A percentile compares a stretch with the other conserved stretches of the same genome.
Evolutionary conservation across 225 moss, liverwort and hornwort genomes (phyloP).

Genomic region (Thuidium tamariscinum): DNA sequence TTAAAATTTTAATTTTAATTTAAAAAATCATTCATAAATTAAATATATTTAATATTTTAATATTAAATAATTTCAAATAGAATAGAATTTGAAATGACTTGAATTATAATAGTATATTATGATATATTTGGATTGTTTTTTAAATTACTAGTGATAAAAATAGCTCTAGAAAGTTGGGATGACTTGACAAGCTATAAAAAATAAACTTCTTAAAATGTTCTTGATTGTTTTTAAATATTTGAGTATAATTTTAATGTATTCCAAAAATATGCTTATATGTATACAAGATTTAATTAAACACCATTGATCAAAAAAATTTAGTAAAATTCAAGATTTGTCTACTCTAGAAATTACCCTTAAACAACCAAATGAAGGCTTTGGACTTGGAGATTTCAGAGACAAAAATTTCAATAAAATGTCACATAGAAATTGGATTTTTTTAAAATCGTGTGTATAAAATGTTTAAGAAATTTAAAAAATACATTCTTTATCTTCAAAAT

Average conservation of each 20-base stretch:
- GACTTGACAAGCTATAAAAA: neutral
- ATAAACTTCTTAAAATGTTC: neutral
- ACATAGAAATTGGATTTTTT: rapidly evolving
- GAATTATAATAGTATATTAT: neutral
- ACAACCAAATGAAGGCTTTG: neutral
- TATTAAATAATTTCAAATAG: neutral
- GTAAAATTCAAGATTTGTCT: rapidly evolving
- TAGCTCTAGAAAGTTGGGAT: neutral
- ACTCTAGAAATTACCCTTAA: rapidly evolving
- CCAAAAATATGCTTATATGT: neutral
- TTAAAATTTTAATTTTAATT: too few species aligned
- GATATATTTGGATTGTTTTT: neutral
- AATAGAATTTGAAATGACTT: neutral
- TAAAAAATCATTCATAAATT: neutral
- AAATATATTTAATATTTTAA: neutral
- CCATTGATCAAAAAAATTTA: neutral
- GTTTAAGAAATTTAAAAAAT: too few species aligned
- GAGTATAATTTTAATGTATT: neutral
- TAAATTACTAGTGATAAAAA: neutral
- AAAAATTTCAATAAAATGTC: neutral
- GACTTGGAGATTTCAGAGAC: neutral
- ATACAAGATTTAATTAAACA: neutral
- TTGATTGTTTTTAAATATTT: neutral
- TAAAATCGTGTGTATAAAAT: neutral
- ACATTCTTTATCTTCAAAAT: neutral